Percentiles rank a stretch among this genome's conserved stretches.
Evolutionary conservation across 2,329 filamentous ascomycete species (phyloP).

Genomic region (Rachicladosporium sp.): DNA sequence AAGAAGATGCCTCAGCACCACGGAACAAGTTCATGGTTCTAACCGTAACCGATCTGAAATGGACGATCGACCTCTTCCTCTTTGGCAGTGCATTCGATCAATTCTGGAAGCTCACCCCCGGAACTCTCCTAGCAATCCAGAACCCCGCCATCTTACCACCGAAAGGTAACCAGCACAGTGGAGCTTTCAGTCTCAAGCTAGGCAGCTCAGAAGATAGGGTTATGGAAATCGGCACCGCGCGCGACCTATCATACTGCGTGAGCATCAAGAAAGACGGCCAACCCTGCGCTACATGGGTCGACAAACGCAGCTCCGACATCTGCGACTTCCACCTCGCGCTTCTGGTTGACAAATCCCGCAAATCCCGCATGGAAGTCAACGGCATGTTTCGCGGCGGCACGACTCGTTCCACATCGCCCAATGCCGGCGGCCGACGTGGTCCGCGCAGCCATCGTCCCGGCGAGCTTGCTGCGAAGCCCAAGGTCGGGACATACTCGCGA

Average conservation of each 20-base stretch:
- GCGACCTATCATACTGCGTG: constrained; percentile 83
- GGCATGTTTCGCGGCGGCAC: constrained; percentile 35
- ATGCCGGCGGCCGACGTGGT: constrained; percentile 6
- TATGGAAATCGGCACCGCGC: constrained; percentile 72
- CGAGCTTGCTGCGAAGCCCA: constrained; percentile 10
- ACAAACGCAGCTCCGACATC: constrained; percentile 74
- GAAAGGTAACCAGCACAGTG: constrained; percentile 61
- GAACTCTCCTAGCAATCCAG: constrained; percentile 83
- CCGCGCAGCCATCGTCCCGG: constrained; percentile 5
- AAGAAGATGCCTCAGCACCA: constrained; percentile 34
- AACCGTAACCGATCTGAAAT: constrained; percentile 75
- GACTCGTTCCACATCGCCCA: not conserved
- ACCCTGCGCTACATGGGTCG: constrained; percentile 71
- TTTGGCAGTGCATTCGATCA: constrained; percentile 83
- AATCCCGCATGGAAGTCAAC: constrained; percentile 67
- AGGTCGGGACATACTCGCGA: constrained; percentile 31
- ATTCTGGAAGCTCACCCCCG: constrained; percentile 86
- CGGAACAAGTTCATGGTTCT: constrained; percentile 86
- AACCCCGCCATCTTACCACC: constrained; percentile 90
- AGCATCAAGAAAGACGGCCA: constrained; percentile 73
- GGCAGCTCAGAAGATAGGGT: constrained; percentile 79
- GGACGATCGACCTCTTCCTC: constrained; percentile 81
- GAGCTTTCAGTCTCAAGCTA: constrained; percentile 73
- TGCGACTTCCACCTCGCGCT: constrained; percentile 89
- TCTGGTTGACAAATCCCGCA: constrained; percentile 58